Evolutionary conservation across 1,139 yeast genomes (phyloP).

Genomic region (Chernovozyma aurita): DNA sequence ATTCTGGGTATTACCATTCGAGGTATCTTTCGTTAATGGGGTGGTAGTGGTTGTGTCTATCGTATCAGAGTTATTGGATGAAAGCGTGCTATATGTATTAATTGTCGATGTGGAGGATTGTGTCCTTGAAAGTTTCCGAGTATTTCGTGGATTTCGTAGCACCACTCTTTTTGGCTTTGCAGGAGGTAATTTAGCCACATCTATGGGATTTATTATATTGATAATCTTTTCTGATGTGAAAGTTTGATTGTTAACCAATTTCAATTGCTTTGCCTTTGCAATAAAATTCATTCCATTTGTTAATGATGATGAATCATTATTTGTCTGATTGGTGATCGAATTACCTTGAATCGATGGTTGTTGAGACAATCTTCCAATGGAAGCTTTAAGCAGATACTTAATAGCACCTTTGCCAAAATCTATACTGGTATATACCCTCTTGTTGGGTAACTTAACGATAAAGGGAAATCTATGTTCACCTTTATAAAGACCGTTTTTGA

Average conservation of each 20-base stretch:
- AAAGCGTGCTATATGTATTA: slow-evolving; percentile 35
- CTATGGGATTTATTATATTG: slow-evolving; percentile 66
- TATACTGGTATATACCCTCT: slow-evolving; percentile 67
- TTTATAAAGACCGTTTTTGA: slow-evolving; percentile 50
- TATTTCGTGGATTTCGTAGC: slow-evolving; percentile 43
- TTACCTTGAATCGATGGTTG: slow-evolving; percentile 9
- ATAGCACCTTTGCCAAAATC: slow-evolving; percentile 85
- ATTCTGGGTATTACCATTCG: background rate
- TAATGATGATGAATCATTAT: slow-evolving; percentile 10
- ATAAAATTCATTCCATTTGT: slow-evolving; percentile 12
- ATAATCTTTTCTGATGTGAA: slow-evolving; percentile 52
- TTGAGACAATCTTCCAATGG: slow-evolving; percentile 29
- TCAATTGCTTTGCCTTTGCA: slow-evolving; percentile 21
- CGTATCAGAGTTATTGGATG: slow-evolving; percentile 33
- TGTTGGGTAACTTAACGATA: slow-evolving; percentile 69
- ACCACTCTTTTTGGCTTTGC: slow-evolving; percentile 66
- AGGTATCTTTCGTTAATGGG: background rate
- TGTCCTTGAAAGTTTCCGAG: slow-evolving; percentile 34
- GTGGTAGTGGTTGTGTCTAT: slow-evolving; percentile 1
- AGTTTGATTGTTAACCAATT: slow-evolving; percentile 23
- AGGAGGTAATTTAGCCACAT: slow-evolving; percentile 60
- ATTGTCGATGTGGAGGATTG: slow-evolving; percentile 51
- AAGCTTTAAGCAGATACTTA: slow-evolving; percentile 58
- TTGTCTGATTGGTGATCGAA: slow-evolving; percentile 2
- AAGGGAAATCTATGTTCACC: slow-evolving; percentile 91